Conservation (phyloP, 2,329 filamentous ascomycete genomes). For the Fusarium mexicanum region DNA sequence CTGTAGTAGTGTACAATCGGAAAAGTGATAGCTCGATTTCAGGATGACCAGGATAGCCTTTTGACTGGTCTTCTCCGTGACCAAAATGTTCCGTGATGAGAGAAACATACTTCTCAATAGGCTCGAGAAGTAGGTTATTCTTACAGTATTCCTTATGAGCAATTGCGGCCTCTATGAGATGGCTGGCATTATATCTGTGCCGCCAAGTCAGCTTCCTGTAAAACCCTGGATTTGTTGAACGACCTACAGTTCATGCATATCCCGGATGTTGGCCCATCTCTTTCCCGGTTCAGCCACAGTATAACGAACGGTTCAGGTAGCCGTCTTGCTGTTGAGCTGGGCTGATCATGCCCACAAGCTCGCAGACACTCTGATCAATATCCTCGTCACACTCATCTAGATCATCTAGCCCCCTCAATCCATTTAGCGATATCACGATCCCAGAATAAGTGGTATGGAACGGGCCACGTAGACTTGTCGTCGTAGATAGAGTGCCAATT, state of each 20-base stretch:
- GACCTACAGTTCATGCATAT: slow-evolving; percentile 69
- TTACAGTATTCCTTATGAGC: slow-evolving; percentile 64
- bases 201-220: background rate
- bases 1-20: slow-evolving; percentile 50
- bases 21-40: slow-evolving; percentile 60
- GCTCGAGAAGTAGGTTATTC: slow-evolving; percentile 58
- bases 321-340: slow-evolving; percentile 67
- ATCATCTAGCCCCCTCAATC: slow-evolving; percentile 4
- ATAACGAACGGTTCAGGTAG: slow-evolving; percentile 69
- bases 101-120: slow-evolving; percentile 48
- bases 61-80: slow-evolving; percentile 56
- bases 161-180: slow-evolving; percentile 69
- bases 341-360: slow-evolving; percentile 66
- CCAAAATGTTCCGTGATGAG: slow-evolving; percentile 64
- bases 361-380: slow-evolving; percentile 32
- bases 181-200: slow-evolving; percentile 64
- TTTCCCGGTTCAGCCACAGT: slow-evolving; percentile 65
- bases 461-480: slow-evolving; percentile 60
- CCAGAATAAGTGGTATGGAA: slow-evolving; percentile 68
- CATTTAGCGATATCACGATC: slow-evolving; percentile 50
- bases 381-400: slow-evolving; percentile 4
- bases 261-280: slow-evolving; percentile 65
- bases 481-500: slow-evolving; percentile 64
- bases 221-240: background rate
- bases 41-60: slow-evolving; percentile 65